Percentiles rank a stretch among this genome's conserved stretches.
phyloP scores from a whole-genome alignment of 1,139 yeast genomes.

The Hemisphaericaspora xylanilytica region DNA sequence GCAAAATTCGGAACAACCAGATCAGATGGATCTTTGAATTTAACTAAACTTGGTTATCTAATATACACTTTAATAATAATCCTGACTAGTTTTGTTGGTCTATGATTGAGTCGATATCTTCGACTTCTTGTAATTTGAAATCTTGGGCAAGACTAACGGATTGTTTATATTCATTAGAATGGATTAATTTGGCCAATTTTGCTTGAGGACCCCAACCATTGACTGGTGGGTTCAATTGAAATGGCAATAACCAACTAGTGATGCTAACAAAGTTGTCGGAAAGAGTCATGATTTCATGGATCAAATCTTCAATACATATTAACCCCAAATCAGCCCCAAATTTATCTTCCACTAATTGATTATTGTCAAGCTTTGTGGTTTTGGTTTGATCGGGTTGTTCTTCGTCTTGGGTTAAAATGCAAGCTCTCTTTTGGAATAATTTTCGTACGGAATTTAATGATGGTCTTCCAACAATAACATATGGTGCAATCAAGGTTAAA shows the following conservation, averaged over 20 bases:
- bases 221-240: conserved; percentile 65
- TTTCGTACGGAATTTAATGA: conserved; percentile 68
- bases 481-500: conserved; percentile 66
- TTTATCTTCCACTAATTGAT: conserved; percentile 69
- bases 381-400: conserved; percentile 28
- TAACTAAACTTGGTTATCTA: too few species aligned
- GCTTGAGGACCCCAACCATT: conserved; percentile 69
- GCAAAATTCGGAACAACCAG: too few species aligned
- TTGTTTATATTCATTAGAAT: conserved; percentile 42
- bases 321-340: conserved; percentile 64
- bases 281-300: conserved; percentile 62
- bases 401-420: conserved; percentile 37
- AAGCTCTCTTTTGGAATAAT: conserved; percentile 73
- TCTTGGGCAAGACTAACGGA: conserved; percentile 59
- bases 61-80: background rate
- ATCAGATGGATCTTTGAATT: too few species aligned
- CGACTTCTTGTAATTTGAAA: conserved; percentile 60
- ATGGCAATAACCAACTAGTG: conserved; percentile 64
- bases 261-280: conserved; percentile 63
- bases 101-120: conserved; percentile 64
- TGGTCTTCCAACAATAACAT: conserved; percentile 71
- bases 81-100: conserved; percentile 52
- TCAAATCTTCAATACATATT: conserved; percentile 75
- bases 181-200: conserved; percentile 49
- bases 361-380: conserved; percentile 58